phyloP scores from a whole-genome alignment of 129 eudicot species.

The Tagetes patula region DNA sequence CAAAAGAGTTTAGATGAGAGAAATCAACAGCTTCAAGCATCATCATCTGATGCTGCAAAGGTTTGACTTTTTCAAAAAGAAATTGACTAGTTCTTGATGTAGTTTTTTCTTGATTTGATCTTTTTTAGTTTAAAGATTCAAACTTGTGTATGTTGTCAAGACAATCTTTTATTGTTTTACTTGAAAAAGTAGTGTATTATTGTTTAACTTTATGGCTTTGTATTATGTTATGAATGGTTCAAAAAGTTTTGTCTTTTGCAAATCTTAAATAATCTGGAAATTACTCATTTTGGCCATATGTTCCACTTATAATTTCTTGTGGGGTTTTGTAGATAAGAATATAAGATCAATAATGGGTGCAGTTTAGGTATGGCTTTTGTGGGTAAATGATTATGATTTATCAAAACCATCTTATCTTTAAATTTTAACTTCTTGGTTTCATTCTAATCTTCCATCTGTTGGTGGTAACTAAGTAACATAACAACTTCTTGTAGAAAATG shows the following conservation, averaged over 20 bases:
- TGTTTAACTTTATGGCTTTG: slow-evolving; percentile 37
- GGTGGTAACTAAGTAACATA: background rate
- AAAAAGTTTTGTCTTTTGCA: slow-evolving; percentile 44
- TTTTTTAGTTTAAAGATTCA: slow-evolving; percentile 16
- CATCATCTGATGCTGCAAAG: slow-evolving; percentile 70
- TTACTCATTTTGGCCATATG: slow-evolving; percentile 19
- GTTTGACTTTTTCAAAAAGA: slow-evolving; percentile 30
- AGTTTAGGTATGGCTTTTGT: slow-evolving; percentile 19
- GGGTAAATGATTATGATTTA: slow-evolving; percentile 23
- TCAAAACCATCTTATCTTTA: background rate
- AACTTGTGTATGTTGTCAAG: slow-evolving; percentile 13
- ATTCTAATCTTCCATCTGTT: background rate
- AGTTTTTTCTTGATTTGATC: slow-evolving; percentile 14
- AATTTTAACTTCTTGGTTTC: background rate
- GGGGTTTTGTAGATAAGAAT: slow-evolving; percentile 35
- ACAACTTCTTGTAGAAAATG: slow-evolving; percentile 4
- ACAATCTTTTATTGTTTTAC: slow-evolving; percentile 3
- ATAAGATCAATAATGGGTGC: slow-evolving; percentile 23
- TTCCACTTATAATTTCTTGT: slow-evolving; percentile 31
- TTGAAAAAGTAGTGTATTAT: background rate
- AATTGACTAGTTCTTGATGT: background rate
- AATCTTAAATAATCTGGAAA: slow-evolving; percentile 21
- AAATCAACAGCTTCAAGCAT: slow-evolving; percentile 60
- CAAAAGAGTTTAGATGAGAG: slow-evolving; percentile 75
- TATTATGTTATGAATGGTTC: slow-evolving; percentile 32